These are phyloP conservation scores for Alternaria brassicae DNA, from an alignment of 2,329 filamentous ascomycete species.

Conservation along the genomic window DNA sequence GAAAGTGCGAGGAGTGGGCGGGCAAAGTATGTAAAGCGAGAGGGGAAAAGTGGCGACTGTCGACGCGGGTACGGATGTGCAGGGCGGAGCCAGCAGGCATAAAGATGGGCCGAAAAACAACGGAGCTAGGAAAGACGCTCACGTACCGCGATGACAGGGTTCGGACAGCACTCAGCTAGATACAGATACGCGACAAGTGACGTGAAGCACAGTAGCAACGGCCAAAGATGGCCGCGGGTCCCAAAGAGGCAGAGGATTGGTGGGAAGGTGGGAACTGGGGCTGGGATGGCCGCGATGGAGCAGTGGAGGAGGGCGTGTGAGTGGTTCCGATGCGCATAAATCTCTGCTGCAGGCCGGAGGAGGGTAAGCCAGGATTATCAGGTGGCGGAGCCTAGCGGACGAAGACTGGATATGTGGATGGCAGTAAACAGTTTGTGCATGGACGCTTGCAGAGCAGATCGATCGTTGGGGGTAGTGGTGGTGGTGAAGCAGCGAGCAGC, in stretches of 20 bases:
- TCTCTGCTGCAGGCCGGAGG: slow-evolving; percentile 19
- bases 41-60: slow-evolving; percentile 38
- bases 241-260: slow-evolving; percentile 14
- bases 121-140: slow-evolving; percentile 26
- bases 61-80: slow-evolving; percentile 23
- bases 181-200: slow-evolving; percentile 29
- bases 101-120: slow-evolving; percentile 37
- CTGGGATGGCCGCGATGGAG: slow-evolving; percentile 27
- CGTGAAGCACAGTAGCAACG: slow-evolving; percentile 20
- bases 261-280: slow-evolving; percentile 13
- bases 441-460: slow-evolving; percentile 6
- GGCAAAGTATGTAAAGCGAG: slow-evolving; percentile 20
- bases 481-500: background rate
- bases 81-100: slow-evolving; percentile 34
- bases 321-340: slow-evolving; percentile 23
- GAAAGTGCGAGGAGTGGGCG: slow-evolving; percentile 13
- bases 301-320: slow-evolving; percentile 6
- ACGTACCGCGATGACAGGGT: slow-evolving; percentile 28
- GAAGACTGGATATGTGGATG: slow-evolving; percentile 16
- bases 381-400: slow-evolving; percentile 15
- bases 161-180: slow-evolving; percentile 23
- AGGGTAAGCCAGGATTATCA: slow-evolving; percentile 15
- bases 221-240: slow-evolving; percentile 12
- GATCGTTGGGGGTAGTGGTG: background rate
- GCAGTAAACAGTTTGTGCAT: slow-evolving; percentile 18